These are phyloP conservation scores for Grosmannia huntii DNA, from an alignment of 2,329 filamentous ascomycete genomes.

Conservation along the genomic window DNA sequence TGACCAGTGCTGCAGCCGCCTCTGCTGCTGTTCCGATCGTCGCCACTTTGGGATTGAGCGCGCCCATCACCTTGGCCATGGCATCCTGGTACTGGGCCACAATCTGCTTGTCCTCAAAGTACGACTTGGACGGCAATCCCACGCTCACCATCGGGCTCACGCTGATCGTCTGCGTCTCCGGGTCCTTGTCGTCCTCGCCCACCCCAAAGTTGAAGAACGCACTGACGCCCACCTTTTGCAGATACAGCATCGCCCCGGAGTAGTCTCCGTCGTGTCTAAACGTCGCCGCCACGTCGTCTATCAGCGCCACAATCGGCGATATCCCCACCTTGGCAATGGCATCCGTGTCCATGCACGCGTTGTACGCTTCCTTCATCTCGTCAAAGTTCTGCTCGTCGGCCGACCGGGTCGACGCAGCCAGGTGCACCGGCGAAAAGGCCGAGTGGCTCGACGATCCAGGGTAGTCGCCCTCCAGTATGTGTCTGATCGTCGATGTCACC, in stretches of 20 bases:
- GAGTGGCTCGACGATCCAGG: conserved; percentile 27
- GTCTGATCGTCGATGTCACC: conserved; percentile 43
- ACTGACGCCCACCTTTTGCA: conserved; percentile 31
- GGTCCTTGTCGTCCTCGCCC: conserved; percentile 30
- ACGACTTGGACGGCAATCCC: conserved; percentile 49
- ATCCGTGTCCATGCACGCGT: conserved; percentile 52
- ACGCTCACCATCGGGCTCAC: conserved; percentile 34
- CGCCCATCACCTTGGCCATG: conserved; percentile 25
- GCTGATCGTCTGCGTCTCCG: conserved; percentile 21
- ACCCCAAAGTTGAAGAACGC: conserved; percentile 23
- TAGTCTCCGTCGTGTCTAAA: conserved; percentile 23
- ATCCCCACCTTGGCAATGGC: conserved; percentile 41
- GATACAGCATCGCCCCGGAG: conserved; percentile 31
- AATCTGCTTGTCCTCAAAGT: conserved; percentile 42
- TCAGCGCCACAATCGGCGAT: conserved; percentile 40
- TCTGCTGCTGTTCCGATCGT: conserved; percentile 14
- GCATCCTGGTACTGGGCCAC: conserved; percentile 36
- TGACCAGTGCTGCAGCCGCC: conserved; percentile 16
- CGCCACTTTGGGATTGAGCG: conserved; percentile 16
- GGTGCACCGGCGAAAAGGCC: conserved; percentile 29
- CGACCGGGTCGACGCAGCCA: conserved; percentile 23
- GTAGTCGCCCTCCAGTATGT: conserved; percentile 49
- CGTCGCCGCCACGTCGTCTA: conserved; percentile 36
- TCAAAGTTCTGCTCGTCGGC: conserved; percentile 50
- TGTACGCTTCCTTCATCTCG: conserved; percentile 51